Evolutionary conservation across 176 grass and related monocot genomes (phyloP), one percentile per base, ranked within the genome.

Genomic region (Stipa capillata): DNA sequence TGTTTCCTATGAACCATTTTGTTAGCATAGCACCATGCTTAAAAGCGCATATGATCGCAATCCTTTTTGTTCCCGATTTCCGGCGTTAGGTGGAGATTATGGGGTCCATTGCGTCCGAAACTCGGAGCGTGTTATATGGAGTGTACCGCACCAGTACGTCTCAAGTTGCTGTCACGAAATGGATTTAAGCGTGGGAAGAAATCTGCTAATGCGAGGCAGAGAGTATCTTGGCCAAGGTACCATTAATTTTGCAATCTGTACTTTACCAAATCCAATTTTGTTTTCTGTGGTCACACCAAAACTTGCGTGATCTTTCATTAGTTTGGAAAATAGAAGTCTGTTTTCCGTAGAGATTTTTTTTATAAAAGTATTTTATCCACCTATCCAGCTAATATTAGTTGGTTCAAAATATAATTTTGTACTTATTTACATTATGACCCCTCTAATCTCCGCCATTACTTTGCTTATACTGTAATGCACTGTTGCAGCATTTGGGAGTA

Each of bases 51-150:
- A 21, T 54, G 8, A 52, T 39, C 61, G 36, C 23, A 55, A 34
- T 72, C 71, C 16, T 39, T 76, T 81, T 81, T 63, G 36, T 81
- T 63, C 82, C 37, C 61, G 41, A 89, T 85, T 89, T 77, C 77
- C 62, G 82, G 82, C 76, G 77, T 85, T 85, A 76, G 82, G 77
- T 85, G 36, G 27, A 71, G 63, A 55, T 77, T 65, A 49, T 77
- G 77, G 82, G 86, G 71, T 55, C 82, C 76, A 48, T 81, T 39
- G 4, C 35, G 13, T 81, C 54, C n/a, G 21, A 85, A 81, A 81
- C 82, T 70, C 24, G 77, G 77, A 72, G 63, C 82, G 45, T 85
- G 87, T 85, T 78, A 35, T 76, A 64, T 47, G 87, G 73, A 74
- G 21, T 32, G n/a, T 54, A 62, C 24, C 15, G n/a, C 54, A 17